Base-by-base conservation (phyloP, 2,329 filamentous ascomycete species). In the Penicillium sp. region DNA sequence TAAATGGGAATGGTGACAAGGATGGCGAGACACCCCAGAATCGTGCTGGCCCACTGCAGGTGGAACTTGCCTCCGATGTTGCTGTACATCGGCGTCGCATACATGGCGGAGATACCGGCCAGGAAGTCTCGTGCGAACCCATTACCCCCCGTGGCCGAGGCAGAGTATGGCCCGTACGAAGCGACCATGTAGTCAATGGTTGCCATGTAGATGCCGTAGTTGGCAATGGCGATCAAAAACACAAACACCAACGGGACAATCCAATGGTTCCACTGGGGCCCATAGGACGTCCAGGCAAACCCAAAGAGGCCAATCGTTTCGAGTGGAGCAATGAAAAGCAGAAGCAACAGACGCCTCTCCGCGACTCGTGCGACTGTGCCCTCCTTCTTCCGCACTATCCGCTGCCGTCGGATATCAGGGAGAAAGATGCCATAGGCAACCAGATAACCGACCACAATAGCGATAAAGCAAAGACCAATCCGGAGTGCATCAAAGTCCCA, bases 161-260 rank as follows among this genome's bases (percentile, higher is more conserved):
- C 87, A 2, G 86, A 84, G 67, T 89, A 90, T 0, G 84, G 83
- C 0, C 88, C 88, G 62, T 90, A 90, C 0, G 87, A 85, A 51
- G 84, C 86, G 29, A 90, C 83, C 82, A 90, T 89, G 73, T 91
- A 91, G 69, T 91, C 86, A 57, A 90, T 88, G 1, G 86, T 89
- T 1, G 86, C 85, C 84, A 89, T 88, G 73, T 90, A 90, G 52
- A 89, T 89, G 27, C 82, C 76, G 51, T 87, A 88, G 63, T 91
- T 91, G 49, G 87, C 87, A 44, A 91, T 85, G 17, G 86, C 88
- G 43, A 91, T 84, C 37, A 89, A 74, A 13, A 78, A 78, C 1
- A 80, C 79, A 56, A 86, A 89, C 40, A 89, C 72, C 75, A 87
- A 82, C 2, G 85, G 84, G 0, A 79, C 84, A 17, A 89, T 83